Evolutionary conservation across 805 yeast species (phyloP), one percentile per base, ranked within the genome.

Genomic region (Clavispora carvajalis): DNA sequence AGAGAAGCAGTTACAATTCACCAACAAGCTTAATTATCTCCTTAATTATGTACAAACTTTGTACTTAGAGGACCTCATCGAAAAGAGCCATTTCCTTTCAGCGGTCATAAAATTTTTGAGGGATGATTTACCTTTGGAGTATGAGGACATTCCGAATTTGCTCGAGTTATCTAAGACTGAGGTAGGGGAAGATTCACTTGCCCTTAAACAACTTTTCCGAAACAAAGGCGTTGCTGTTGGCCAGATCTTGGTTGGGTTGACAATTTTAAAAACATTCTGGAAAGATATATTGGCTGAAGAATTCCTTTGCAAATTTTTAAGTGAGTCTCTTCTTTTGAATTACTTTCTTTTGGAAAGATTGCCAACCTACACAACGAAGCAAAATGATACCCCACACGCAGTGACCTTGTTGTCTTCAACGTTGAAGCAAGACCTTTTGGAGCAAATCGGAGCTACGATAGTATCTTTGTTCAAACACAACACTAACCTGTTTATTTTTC

Each of bases 251-350:
- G 52, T 61, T 11, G 57, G 62, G 3, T 44, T 69, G 13, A 70
- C 85, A 3, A 63, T 85, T 3, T 57, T 84, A 5, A 73, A 78
- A 44, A 65, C 81, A 18, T 84, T 85, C 52, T 89, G 96, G 96
- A 66, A 67, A 39, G 84, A 82, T 37, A 61, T 87, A 2, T 59
- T 80, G 3, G 65, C 69, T 29, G 55, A 64, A 4, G 86, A 82
- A 34, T 74, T 73, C 47, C 57, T 82, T 16, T 71, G 85, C 19
- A 83, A 84, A 46, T 84, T 79, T 44, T 58, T 85, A 10, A 76
- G 84, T 21, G 89, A 82, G 48, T 66, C 70, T 4, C 62, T 87
- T 42, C 60, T 86, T 2, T 54, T 73, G 33, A 73, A 70, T 45
- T 73, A 72, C 48, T 65, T 65, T 33, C 58, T 65, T 24, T 57